Conservation (phyloP, 1,284 basidiomycete species). For the Takashimella tepidaria region DNA sequence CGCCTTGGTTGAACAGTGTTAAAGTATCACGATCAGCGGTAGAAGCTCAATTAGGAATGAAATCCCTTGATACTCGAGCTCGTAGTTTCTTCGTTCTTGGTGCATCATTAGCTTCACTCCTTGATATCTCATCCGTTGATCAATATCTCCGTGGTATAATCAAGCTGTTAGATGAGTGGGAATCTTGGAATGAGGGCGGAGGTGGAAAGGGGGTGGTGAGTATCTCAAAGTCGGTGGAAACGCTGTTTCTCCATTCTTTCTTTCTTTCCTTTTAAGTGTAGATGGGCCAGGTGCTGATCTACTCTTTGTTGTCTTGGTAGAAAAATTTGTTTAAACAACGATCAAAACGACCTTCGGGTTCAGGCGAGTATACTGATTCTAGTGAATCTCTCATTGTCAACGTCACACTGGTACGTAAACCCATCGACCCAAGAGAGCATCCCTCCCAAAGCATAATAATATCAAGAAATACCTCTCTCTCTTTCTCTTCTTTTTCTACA, state of each 20-base stretch:
- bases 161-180: constrained; percentile 50
- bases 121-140: constrained; percentile 44
- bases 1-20: constrained; percentile 47
- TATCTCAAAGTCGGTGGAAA: too few relatives aligned
- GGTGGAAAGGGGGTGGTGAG: constrained; percentile 38
- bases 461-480: not conserved
- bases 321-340: constrained; percentile 39
- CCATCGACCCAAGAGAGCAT: too few relatives aligned
- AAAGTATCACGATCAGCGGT: constrained; percentile 32
- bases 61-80: constrained; percentile 37
- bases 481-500: constrained; percentile 20
- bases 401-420: not conserved
- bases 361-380: constrained; percentile 2
- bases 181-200: constrained; percentile 40
- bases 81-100: constrained; percentile 49
- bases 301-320: constrained; percentile 21
- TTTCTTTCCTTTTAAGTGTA: too few relatives aligned
- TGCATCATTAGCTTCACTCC: constrained; percentile 46
- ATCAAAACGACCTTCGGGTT: not conserved
- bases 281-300: not conserved
- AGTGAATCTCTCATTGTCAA: not conserved
- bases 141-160: constrained; percentile 48
- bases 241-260: too few relatives aligned
- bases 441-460: too few relatives aligned
- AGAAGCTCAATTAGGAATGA: constrained; percentile 35